Evolutionary conservation across 352 stramenopile species (phyloP), one percentile per base, ranked within the genome.

Genomic region (Poterioochromonas sp.): DNA sequence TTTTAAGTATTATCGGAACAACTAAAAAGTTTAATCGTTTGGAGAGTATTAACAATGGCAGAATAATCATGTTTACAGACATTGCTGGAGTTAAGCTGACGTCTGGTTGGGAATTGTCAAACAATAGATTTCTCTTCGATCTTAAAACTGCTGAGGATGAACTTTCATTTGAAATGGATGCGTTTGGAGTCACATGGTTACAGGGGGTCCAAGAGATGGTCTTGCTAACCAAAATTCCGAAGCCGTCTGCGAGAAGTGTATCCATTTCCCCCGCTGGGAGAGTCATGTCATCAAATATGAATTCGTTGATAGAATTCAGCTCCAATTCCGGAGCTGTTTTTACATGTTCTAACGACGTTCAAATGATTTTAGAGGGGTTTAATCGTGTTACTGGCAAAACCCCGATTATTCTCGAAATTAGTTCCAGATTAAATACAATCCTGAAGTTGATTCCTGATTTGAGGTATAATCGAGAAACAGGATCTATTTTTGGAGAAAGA

Each of bases 361-460:
- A 18, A 3, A 2, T 71, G n/a, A 15, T 71, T 8, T 41, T 71
- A 43, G 35, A 71, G 26, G 12, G 29, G 2, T 44, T 71, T 11
- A 44, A 71, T 49, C 18, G 15, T 18, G 1, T 47, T 26, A 11
- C 62, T n/a, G 2, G 5, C 1, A 37, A 40, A 49, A 12, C n/a
- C 35, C 34, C 62, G 62, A 2, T 5, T 26, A 26, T 71, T 3
- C 18, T 29, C 5, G 62, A 40, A 43, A 32, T 71, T 29, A 11
- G 29, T 5, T 8, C 2, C 1, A 1, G 2, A 32, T 12, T 37
- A 8, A 44, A 15, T 5, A 44, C 34, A 18, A 44, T 49, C 1
- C 40, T 71, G 29, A 71, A 71, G 40, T 5, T 71, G 11, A 44
- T 71, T 37, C 15, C 62, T 32, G 62, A 71, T 49, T 40, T 71